A percentile compares a stretch with the other conserved stretches of the same genome.
These are phyloP conservation scores for Tolypocladium pustulatum DNA, from an alignment of 2,329 filamentous ascomycete species.

Conservation along the genomic window DNA sequence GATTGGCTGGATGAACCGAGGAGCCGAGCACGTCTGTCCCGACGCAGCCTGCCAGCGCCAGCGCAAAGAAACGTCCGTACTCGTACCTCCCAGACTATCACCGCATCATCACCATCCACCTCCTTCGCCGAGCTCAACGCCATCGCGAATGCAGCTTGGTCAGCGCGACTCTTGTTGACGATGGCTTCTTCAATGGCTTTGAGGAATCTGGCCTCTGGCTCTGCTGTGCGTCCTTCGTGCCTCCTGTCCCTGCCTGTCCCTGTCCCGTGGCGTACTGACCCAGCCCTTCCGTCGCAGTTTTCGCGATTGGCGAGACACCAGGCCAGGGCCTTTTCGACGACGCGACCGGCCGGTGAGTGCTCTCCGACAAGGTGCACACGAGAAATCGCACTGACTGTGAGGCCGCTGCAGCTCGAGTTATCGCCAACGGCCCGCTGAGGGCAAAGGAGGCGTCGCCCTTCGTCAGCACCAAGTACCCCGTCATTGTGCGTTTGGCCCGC, in stretches of 20 bases:
- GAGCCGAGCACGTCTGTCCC: slow-evolving; percentile 11
- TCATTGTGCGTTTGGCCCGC: slow-evolving; percentile 61
- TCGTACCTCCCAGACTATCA: background rate
- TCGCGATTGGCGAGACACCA: slow-evolving; percentile 52
- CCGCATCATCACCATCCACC: background rate
- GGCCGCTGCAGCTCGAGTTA: slow-evolving; percentile 57
- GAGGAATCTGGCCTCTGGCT: slow-evolving; percentile 46
- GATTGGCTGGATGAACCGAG: slow-evolving; percentile 25
- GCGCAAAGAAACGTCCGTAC: background rate
- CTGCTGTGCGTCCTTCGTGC: slow-evolving; percentile 37
- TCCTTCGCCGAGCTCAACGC: slow-evolving; percentile 1
- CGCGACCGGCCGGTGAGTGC: slow-evolving; percentile 62
- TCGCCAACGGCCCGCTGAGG: slow-evolving; percentile 74
- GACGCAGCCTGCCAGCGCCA: background rate
- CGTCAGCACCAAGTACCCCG: slow-evolving; percentile 82
- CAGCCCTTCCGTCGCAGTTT: slow-evolving; percentile 37
- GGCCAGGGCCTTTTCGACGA: slow-evolving; percentile 76
- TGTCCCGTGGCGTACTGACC: background rate
- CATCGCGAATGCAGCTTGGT: slow-evolving; percentile 21
- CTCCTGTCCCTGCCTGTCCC: slow-evolving; percentile 6
- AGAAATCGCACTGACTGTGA: background rate
- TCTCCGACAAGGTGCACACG: background rate
- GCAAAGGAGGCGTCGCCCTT: slow-evolving; percentile 88
- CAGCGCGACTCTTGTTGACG: slow-evolving; percentile 19
- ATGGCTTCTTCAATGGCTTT: slow-evolving; percentile 57